Evolutionary conservation across 352 stramenopile species (phyloP).

Genomic region (Pythium diclinum): DNA sequence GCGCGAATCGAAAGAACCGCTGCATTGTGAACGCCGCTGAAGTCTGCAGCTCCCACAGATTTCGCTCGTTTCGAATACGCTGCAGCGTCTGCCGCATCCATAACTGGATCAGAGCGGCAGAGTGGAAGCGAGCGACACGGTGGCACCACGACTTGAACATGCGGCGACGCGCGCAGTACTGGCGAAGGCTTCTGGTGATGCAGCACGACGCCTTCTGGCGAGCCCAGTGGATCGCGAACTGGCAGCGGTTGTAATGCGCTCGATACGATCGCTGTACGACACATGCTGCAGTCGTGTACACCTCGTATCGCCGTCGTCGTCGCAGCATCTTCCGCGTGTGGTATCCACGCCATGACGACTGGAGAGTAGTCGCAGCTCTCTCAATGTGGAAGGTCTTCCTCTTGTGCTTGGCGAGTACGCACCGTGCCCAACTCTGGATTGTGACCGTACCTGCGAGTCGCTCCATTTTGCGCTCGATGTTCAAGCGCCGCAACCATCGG

Average conservation of each 20-base stretch:
- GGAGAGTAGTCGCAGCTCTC: slow-evolving; percentile 33
- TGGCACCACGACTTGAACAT: slow-evolving; percentile 40
- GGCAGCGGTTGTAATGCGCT: slow-evolving; percentile 34
- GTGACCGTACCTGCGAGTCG: slow-evolving; percentile 37
- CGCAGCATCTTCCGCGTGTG: slow-evolving; percentile 41
- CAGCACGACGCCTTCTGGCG: slow-evolving; percentile 35
- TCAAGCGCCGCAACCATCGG: slow-evolving; percentile 26
- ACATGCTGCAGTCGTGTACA: slow-evolving; percentile 33
- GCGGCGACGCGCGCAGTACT: slow-evolving; percentile 36
- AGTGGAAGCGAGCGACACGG: slow-evolving; percentile 51
- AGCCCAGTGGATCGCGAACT: slow-evolving; percentile 28
- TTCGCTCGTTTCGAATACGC: slow-evolving; percentile 28
- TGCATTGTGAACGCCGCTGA: slow-evolving; percentile 32
- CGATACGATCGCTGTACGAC: slow-evolving; percentile 44
- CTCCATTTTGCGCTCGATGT: slow-evolving; percentile 38
- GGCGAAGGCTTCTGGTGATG: slow-evolving; percentile 36
- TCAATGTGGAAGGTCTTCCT: slow-evolving; percentile 30
- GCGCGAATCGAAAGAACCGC: slow-evolving; percentile 46
- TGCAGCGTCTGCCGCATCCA: slow-evolving; percentile 37
- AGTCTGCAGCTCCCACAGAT: slow-evolving; percentile 10
- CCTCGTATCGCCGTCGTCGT: slow-evolving; percentile 32
- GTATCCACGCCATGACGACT: slow-evolving; percentile 51
- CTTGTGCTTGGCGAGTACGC: slow-evolving; percentile 28
- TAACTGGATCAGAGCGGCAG: slow-evolving; percentile 49
- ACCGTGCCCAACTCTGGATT: slow-evolving; percentile 56